Evolutionary conservation across 1,284 basidiomycete genomes (phyloP).

Genomic region (Rhodotorula mucilaginosa): DNA sequence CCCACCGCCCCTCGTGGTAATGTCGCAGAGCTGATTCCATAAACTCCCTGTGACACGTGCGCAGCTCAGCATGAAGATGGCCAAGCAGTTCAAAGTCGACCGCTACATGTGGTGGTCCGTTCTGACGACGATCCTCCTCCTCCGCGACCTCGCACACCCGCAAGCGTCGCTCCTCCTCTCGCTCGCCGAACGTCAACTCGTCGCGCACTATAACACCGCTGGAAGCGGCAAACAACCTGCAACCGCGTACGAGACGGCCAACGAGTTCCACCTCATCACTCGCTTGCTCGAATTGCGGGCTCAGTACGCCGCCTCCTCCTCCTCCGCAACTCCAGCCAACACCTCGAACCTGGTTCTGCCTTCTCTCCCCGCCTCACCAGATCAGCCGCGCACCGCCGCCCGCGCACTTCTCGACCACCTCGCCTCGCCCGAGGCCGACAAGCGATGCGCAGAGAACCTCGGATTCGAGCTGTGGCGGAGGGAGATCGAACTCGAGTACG

Average conservation of each 20-base stretch:
- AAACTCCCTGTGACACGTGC: background rate
- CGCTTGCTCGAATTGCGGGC: constrained; percentile 35
- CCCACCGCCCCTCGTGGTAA: constrained; percentile 17
- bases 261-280: constrained; percentile 36
- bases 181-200: constrained; percentile 49
- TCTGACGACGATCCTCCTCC: constrained; percentile 68
- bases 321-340: background rate
- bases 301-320: constrained; percentile 5
- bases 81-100: constrained; percentile 72
- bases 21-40: background rate
- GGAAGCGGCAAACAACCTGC: no score
- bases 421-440: constrained; percentile 24
- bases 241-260: constrained; percentile 10
- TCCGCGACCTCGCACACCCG: constrained; percentile 67
- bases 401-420: constrained; percentile 29
- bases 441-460: constrained; percentile 60
- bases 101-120: constrained; percentile 80
- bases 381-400: background rate
- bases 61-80: constrained; percentile 56
- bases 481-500: constrained; percentile 40
- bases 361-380: constrained; percentile 4
- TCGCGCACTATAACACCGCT: constrained; percentile 9
- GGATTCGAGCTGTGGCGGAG: constrained; percentile 59
- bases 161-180: constrained; percentile 64
- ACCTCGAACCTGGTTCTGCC: constrained; percentile 3